Conservation (phyloP, 495 filamentous ascomycete species). For the Aspergillus baeticus region DNA sequence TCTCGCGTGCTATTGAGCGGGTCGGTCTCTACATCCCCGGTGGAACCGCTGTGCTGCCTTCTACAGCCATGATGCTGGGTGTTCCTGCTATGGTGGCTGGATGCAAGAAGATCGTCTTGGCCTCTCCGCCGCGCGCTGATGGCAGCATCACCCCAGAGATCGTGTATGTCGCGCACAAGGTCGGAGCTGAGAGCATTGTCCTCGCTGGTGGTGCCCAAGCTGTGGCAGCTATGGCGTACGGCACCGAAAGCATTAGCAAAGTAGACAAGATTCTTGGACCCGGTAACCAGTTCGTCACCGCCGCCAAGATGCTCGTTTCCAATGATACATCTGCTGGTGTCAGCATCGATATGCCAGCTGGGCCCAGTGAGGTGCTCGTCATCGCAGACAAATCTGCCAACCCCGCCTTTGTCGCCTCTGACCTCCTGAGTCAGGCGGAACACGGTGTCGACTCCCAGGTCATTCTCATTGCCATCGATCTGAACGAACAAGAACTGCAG, state of each 20-base stretch:
- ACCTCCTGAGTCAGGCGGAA: constrained; percentile 93
- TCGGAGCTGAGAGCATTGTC: constrained; percentile 92
- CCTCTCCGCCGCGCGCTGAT: constrained; percentile 85
- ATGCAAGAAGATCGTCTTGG: constrained; percentile 92
- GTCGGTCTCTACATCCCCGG: constrained; percentile 95
- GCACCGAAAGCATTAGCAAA: constrained; percentile 77
- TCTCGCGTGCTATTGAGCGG: constrained; percentile 86
- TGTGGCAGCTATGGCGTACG: constrained; percentile 72
- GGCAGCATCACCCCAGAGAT: constrained; percentile 94
- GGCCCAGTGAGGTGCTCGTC: constrained; percentile 93
- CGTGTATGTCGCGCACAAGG: constrained; percentile 96
- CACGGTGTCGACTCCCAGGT: constrained; percentile 96
- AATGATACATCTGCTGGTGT: constrained; percentile 96
- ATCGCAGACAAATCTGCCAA: constrained; percentile 89
- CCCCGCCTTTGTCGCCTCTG: constrained; percentile 92
- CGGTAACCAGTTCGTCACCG: constrained; percentile 98
- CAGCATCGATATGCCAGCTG: constrained; percentile 97
- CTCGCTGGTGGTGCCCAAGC: constrained; percentile 95
- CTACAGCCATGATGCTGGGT: constrained; percentile 95
- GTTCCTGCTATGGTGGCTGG: constrained; percentile 97
- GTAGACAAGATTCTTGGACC: constrained; percentile 99
- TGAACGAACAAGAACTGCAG: constrained; percentile 64
- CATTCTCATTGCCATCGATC: constrained; percentile 81
- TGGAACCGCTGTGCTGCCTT: constrained; percentile 92
- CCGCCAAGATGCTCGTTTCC: constrained; percentile 94